phyloP scores from a whole-genome alignment of 1,139 yeast genomes.

The Lodderomyces metapsilosis region DNA sequence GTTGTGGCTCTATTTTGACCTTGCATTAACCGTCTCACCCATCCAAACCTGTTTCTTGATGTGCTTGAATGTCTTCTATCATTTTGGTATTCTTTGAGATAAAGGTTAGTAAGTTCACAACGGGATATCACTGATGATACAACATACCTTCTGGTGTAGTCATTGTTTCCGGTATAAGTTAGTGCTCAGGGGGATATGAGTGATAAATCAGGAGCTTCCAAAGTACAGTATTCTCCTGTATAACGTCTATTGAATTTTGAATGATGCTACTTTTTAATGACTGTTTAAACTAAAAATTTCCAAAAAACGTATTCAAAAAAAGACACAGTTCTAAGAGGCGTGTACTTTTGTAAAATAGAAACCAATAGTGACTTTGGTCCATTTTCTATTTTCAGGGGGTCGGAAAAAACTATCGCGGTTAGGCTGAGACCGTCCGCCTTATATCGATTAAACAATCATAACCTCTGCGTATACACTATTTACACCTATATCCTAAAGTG shows the following conservation, averaged over 20 bases:
- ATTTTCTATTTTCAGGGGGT: neutral
- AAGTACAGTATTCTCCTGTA: too few relatives aligned
- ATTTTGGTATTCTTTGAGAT: conserved; percentile 8
- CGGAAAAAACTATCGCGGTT: too few relatives aligned
- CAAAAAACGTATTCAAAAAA: neutral
- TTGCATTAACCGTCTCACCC: conserved; percentile 49
- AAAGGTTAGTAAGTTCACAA: conserved; percentile 2
- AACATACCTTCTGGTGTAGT: conserved; percentile 15
- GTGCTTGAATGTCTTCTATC: conserved; percentile 20
- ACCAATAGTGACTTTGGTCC: too few relatives aligned
- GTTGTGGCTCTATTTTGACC: conserved; percentile 30
- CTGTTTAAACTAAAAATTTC: neutral
- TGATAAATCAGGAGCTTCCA: too few relatives aligned
- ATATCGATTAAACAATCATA: too few relatives aligned
- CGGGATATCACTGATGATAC: neutral
- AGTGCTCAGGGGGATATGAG: too few relatives aligned
- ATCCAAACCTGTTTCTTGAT: conserved; percentile 38
- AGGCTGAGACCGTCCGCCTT: too few relatives aligned
- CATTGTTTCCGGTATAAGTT: too few relatives aligned
- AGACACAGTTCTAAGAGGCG: neutral
- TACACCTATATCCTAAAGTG: neutral
- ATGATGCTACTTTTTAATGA: neutral
- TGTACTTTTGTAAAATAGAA: neutral
- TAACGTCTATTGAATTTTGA: too few relatives aligned
- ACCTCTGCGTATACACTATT: too few relatives aligned